Evolutionary conservation across 352 stramenopile genomes (phyloP).

Genomic region (Phytophthora rubi): DNA sequence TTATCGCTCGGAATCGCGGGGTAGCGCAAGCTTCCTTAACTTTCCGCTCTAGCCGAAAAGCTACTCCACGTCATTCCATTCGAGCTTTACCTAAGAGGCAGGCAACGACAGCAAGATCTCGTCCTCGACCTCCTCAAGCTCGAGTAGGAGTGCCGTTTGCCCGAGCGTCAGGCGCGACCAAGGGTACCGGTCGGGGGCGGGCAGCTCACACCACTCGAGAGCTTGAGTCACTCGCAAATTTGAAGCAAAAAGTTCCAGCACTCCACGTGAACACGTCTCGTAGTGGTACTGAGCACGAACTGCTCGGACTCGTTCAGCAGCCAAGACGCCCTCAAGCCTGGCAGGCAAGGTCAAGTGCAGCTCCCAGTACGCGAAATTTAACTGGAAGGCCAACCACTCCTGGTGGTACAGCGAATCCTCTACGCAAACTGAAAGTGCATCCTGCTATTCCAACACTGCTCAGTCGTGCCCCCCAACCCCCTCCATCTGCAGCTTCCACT

Average conservation of each 20-base stretch:
- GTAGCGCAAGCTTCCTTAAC: constrained; percentile 17
- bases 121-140: constrained; percentile 14
- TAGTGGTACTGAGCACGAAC: neutral
- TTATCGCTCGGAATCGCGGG: constrained; percentile 24
- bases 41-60: constrained; percentile 21
- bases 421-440: constrained; percentile 30
- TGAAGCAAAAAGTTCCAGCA: constrained; percentile 1
- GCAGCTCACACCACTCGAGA: constrained; percentile 4
- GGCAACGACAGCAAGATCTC: constrained; percentile 3
- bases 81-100: constrained; percentile 11
- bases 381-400: constrained; percentile 11
- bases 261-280: neutral
- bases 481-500: constrained; percentile 19
- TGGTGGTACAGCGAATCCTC: constrained; percentile 10
- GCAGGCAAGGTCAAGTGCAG: constrained; percentile 1
- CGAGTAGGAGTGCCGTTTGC: neutral
- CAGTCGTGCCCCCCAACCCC: constrained; percentile 18
- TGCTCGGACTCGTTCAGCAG: constrained; percentile 7
- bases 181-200: constrained; percentile 3
- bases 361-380: neutral
- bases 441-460: constrained; percentile 11
- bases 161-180: neutral
- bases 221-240: constrained; percentile 1
- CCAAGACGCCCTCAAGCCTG: constrained; percentile 21
- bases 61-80: neutral